Evolutionary conservation across 257 asterid species (phyloP).

Genomic region (Solanum corneliomulleri): DNA sequence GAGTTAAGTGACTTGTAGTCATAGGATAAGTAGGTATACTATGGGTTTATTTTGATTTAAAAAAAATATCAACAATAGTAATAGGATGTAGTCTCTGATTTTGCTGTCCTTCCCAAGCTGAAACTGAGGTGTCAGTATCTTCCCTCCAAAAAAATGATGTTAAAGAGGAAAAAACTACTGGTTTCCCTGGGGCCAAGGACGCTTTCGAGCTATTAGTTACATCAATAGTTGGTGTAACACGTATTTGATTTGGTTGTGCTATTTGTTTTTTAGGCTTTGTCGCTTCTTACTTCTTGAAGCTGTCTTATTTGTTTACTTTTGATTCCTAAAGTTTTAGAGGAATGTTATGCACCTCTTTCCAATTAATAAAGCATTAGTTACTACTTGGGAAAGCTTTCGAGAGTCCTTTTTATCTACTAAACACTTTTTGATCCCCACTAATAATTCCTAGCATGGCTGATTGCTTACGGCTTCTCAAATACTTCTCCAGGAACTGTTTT

Average conservation of each 20-base stretch:
- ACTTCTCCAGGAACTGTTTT: neutral
- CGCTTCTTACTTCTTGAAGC: neutral
- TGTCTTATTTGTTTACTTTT: neutral
- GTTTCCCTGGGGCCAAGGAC: neutral
- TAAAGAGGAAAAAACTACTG: neutral
- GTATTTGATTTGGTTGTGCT: neutral
- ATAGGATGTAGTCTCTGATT: neutral
- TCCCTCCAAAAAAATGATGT: neutral
- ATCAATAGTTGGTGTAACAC: neutral
- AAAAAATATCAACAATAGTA: neutral
- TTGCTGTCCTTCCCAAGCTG: neutral
- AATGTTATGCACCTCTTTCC: neutral
- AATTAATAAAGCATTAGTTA: neutral
- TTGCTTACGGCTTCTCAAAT: neutral
- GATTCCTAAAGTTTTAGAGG: neutral
- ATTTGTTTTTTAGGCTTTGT: neutral
- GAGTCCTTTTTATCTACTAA: neutral
- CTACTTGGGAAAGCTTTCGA: neutral
- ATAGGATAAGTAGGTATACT: neutral
- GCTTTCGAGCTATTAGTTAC: neutral
- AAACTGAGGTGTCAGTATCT: neutral
- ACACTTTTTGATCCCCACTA: neutral
- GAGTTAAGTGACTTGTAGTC: neutral
- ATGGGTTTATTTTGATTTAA: neutral
- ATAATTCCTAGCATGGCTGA: neutral